These are phyloP conservation scores for Fusarium falciforme DNA, from an alignment of 2,329 filamentous ascomycete species.

Conservation along the genomic window DNA sequence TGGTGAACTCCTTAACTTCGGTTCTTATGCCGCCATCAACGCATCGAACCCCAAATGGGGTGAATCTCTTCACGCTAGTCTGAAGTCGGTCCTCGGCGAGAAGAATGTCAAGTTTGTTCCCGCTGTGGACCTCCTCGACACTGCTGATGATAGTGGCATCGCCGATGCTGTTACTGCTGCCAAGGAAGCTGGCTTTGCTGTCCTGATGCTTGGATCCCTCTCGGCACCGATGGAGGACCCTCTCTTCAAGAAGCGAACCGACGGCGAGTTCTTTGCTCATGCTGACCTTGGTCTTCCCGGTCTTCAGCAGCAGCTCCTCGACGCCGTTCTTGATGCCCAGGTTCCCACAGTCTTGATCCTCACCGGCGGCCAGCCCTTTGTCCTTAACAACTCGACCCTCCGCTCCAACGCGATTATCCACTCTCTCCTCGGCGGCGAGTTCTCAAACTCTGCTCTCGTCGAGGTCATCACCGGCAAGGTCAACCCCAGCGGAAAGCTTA, in stretches of 20 bases:
- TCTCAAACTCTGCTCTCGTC: conserved; percentile 71
- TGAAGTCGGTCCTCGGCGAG: conserved; percentile 24
- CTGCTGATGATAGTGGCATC: conserved; percentile 30
- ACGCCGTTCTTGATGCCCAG: conserved; percentile 46
- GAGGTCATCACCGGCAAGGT: conserved; percentile 72
- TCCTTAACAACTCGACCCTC: conserved; percentile 43
- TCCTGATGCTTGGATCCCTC: conserved; percentile 47
- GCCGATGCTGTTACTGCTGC: conserved; percentile 42
- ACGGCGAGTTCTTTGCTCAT: conserved; percentile 48
- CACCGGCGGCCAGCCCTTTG: conserved; percentile 47
- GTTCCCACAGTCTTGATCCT: conserved; percentile 47
- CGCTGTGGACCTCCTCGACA: conserved; percentile 28
- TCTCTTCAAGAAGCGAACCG: conserved; percentile 48
- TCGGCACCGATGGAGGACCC: conserved; percentile 40
- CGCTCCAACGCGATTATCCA: conserved; percentile 67
- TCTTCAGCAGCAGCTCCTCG: conserved; percentile 49
- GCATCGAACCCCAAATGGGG: conserved; percentile 29
- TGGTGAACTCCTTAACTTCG: conserved; percentile 40
- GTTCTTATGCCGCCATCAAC: conserved; percentile 34
- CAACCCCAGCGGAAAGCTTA: conserved; percentile 61
- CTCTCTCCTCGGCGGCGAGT: conserved; percentile 72
- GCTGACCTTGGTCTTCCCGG: conserved; percentile 47
- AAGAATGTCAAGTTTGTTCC: conserved; percentile 30
- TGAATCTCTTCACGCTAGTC: conserved; percentile 25
- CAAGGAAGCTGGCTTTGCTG: conserved; percentile 43